phyloP scores from a whole-genome alignment of 305 asterid species.

The Solanum hybrid region DNA sequence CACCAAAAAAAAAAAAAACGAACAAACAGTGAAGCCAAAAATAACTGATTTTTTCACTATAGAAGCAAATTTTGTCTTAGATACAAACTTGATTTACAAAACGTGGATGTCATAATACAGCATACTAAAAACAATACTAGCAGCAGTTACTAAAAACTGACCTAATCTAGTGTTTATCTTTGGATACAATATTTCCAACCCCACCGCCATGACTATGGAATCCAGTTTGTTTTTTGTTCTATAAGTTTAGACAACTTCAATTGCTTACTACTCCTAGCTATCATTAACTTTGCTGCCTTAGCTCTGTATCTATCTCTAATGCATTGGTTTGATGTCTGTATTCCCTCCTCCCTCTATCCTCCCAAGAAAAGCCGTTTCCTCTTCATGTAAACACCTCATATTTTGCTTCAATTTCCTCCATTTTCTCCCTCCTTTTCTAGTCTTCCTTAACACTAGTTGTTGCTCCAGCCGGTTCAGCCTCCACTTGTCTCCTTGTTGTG shows the following conservation, averaged over 20 bases:
- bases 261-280: conserved; percentile 50
- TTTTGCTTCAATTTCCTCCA: conserved; percentile 55
- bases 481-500: conserved; percentile 74
- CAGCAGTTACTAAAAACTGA: background rate
- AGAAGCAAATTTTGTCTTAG: background rate
- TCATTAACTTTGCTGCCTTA: conserved; percentile 57
- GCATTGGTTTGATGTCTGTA: conserved; percentile 48
- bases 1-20: background rate
- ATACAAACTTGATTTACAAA: background rate
- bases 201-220: conserved; percentile 27
- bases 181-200: conserved; percentile 9
- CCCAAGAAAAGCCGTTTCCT: conserved; percentile 40
- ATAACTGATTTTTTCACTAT: background rate
- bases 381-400: conserved; percentile 45
- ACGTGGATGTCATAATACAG: background rate
- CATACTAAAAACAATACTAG: background rate
- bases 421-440: conserved; percentile 48
- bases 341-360: conserved; percentile 66
- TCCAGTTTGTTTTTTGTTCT: conserved; percentile 25
- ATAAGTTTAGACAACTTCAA: conserved; percentile 42
- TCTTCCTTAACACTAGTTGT: conserved; percentile 69
- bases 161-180: conserved; percentile 5
- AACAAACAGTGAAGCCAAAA: background rate
- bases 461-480: conserved; percentile 69
- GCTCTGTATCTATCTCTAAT: conserved; percentile 56